phyloP scores from a whole-genome alignment of 331 rosid species.

The Rosa hybrid region DNA sequence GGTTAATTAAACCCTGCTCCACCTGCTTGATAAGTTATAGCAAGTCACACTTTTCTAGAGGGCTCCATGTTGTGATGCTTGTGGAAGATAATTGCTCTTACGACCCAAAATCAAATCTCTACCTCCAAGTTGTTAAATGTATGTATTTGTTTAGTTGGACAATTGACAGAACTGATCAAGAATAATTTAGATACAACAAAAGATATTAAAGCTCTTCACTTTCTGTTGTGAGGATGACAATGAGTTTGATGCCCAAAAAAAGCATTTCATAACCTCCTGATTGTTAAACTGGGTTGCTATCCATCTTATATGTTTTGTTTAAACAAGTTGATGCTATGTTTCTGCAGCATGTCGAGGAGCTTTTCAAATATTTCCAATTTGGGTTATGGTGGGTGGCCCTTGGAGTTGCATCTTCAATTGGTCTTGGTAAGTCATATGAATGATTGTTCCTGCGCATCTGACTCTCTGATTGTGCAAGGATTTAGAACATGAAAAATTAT shows the following conservation, averaged over 20 bases:
- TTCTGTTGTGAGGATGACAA: neutral
- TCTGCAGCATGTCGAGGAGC: constrained; percentile 85
- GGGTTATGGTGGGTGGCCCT: constrained; percentile 96
- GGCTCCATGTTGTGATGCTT: neutral
- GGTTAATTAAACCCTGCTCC: neutral
- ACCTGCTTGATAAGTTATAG: neutral
- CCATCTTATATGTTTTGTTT: neutral
- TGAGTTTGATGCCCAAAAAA: neutral
- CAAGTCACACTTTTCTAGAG: neutral
- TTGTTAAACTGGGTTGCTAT: neutral
- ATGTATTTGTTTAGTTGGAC: neutral
- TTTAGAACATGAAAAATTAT: constrained; percentile 9
- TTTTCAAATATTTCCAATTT: constrained; percentile 65
- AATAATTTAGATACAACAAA: neutral
- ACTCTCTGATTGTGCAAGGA: constrained; percentile 23
- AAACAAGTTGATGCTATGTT: constrained; percentile 17
- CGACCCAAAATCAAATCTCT: neutral
- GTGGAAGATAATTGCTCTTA: neutral
- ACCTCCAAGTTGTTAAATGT: neutral
- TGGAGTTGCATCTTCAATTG: constrained; percentile 98
- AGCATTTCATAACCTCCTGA: constrained; percentile 10
- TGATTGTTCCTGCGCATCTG: constrained; percentile 3
- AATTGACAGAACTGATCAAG: neutral
- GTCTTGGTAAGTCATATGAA: constrained; percentile 69
- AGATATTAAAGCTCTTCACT: constrained; percentile 1